phyloP scores from a whole-genome alignment of 371 early-diverging fungal genomes.

The Mortierella sp. region DNA sequence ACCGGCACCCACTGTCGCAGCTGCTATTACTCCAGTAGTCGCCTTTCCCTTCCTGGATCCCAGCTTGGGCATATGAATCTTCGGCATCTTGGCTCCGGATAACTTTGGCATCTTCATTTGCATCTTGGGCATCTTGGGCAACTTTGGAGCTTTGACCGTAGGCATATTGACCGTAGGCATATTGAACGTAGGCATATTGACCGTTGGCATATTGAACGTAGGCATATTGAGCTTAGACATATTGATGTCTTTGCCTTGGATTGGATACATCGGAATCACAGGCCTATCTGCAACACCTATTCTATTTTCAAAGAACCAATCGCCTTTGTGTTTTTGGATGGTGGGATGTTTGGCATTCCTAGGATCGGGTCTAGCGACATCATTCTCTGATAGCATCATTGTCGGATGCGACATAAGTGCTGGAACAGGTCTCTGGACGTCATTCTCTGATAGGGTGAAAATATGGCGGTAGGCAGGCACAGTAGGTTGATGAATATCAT shows the following conservation, averaged over 20 bases:
- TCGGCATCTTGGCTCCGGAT: neutral
- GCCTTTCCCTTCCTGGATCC: neutral
- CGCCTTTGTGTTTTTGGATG: constrained; percentile 10
- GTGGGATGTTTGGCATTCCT: constrained; percentile 13
- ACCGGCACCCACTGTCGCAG: neutral
- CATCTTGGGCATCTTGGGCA: too few species aligned
- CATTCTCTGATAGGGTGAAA: constrained; percentile 38
- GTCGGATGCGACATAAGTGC: constrained; percentile 6
- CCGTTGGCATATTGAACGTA: neutral
- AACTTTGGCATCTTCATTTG: neutral
- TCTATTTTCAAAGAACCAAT: neutral
- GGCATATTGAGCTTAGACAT: neutral
- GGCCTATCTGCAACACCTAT: constrained; percentile 15
- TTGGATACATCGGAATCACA: constrained; percentile 8
- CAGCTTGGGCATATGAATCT: too few species aligned
- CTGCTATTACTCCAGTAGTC: neutral
- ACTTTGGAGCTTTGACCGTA: neutral
- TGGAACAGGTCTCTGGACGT: constrained; percentile 30
- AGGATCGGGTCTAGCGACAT: constrained; percentile 30
- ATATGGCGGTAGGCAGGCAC: constrained; percentile 18
- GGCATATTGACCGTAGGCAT: neutral
- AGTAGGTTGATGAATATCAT: constrained; percentile 22
- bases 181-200: neutral
- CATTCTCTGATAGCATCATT: constrained; percentile 21
- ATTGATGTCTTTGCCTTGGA: constrained; percentile 15